Evolutionary conservation across 2,329 filamentous ascomycete genomes (phyloP).

Genomic region (Fusarium nematophilum): DNA sequence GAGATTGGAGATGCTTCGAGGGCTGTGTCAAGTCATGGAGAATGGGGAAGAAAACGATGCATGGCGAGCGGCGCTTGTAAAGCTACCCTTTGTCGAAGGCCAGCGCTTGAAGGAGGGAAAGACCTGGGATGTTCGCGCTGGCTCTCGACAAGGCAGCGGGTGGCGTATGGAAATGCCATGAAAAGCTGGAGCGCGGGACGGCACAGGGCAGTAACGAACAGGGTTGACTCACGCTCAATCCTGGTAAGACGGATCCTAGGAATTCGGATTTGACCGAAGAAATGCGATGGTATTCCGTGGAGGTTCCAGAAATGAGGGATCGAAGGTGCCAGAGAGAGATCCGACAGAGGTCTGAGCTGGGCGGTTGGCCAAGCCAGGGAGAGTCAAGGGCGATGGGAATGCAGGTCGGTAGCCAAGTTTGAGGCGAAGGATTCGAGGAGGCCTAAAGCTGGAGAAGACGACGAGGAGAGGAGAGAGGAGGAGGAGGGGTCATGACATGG

Average conservation of each 20-base stretch:
- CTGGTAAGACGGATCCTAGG: constrained; percentile 22
- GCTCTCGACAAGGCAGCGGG: constrained; percentile 1
- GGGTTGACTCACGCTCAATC: constrained; percentile 32
- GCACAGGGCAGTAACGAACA: constrained; percentile 16
- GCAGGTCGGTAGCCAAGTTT: background rate
- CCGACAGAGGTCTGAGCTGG: constrained; percentile 13
- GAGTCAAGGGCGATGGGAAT: background rate
- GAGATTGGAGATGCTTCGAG: constrained; percentile 1
- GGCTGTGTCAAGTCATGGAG: background rate
- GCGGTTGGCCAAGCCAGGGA: constrained; percentile 2
- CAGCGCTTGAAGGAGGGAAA: constrained; percentile 1
- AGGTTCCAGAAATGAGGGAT: constrained; percentile 20
- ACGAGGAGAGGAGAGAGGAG: constrained; percentile 15
- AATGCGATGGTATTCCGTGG: constrained; percentile 19
- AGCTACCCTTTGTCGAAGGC: background rate
- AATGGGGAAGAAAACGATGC: background rate
- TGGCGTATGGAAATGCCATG: constrained; percentile 6
- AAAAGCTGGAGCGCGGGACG: constrained; percentile 4
- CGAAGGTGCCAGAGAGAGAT: background rate
- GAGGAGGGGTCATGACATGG: constrained; percentile 36
- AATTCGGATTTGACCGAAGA: constrained; percentile 29
- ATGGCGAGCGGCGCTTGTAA: background rate
- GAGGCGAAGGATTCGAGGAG: constrained; percentile 12
- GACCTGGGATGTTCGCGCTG: background rate
- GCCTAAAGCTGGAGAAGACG: constrained; percentile 25